Evolutionary conservation across 176 grass and related monocot species (phyloP).

Genomic region (Poa pratensis): DNA sequence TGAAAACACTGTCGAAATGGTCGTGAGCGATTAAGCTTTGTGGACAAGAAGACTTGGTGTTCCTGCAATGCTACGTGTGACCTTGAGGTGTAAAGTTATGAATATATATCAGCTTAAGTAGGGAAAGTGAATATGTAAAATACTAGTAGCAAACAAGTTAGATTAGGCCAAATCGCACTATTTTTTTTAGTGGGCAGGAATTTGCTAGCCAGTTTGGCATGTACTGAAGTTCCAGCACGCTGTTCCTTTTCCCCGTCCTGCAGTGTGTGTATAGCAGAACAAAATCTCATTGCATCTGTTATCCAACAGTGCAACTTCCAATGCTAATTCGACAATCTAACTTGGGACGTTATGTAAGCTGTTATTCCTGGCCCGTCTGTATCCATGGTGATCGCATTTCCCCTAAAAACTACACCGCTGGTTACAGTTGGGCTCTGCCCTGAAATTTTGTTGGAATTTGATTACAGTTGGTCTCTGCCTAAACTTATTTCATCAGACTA

Average conservation of each 20-base stretch:
- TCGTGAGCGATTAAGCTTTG: conserved; percentile 45
- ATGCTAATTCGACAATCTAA: conserved; percentile 1
- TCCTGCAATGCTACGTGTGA: neutral
- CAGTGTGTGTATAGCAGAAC: conserved; percentile 42
- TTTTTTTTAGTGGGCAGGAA: conserved; percentile 47
- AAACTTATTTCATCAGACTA: neutral
- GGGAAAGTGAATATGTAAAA: conserved; percentile 50
- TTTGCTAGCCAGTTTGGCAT: conserved; percentile 32
- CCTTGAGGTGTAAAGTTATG: conserved; percentile 52
- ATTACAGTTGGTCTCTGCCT: too few relatives aligned
- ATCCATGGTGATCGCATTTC: neutral
- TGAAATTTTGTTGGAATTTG: neutral
- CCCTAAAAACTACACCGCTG: too few relatives aligned
- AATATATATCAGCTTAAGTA: conserved; percentile 52
- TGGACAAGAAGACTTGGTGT: neutral
- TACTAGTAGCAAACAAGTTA: conserved; percentile 48
- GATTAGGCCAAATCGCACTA: conserved; percentile 30
- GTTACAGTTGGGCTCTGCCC: too few relatives aligned
- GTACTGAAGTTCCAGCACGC: conserved; percentile 40
- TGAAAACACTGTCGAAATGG: conserved; percentile 76
- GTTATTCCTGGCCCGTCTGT: neutral
- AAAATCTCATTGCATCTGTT: conserved; percentile 33
- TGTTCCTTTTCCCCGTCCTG: conserved; percentile 22
- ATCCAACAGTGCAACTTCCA: neutral
- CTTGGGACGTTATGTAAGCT: neutral